Conservation (phyloP, 2,329 filamentous ascomycete genomes). For the Colletotrichum spinosum region DNA sequence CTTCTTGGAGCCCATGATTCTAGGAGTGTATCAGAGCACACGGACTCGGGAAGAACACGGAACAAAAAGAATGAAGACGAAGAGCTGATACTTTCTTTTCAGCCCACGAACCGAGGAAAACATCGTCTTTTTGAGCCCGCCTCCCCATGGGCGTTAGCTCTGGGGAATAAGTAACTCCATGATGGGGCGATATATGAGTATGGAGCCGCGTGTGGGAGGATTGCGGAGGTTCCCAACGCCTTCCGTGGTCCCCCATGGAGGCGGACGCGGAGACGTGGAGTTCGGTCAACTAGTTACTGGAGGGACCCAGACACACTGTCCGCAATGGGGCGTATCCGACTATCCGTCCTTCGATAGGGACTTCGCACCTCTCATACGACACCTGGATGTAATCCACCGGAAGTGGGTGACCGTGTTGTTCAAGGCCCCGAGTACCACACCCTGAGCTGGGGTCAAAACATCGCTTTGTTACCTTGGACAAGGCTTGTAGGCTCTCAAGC, state of each 20-base stretch:
- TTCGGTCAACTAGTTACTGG: constrained; percentile 2
- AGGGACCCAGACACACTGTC: constrained; percentile 10
- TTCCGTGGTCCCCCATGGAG: constrained; percentile 25
- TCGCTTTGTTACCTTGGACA: too few species aligned
- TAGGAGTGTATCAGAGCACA: background rate
- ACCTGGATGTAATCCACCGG: background rate
- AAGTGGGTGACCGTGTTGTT: background rate
- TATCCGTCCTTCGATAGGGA: background rate
- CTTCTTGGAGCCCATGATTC: constrained; percentile 29
- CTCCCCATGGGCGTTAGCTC: constrained; percentile 1
- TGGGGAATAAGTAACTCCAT: constrained; percentile 26
- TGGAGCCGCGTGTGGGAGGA: constrained; percentile 25
- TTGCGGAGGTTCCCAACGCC: constrained; percentile 32
- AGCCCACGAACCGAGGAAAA: background rate
- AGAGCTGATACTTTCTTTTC: background rate
- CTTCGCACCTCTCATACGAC: constrained; percentile 5
- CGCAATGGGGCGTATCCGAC: background rate
- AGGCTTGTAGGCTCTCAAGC: too few species aligned
- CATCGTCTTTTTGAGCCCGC: constrained; percentile 15
- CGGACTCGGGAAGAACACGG: background rate
- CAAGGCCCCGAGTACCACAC: background rate
- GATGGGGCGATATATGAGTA: constrained; percentile 6
- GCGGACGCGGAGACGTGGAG: constrained; percentile 25
- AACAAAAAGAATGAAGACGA: background rate
- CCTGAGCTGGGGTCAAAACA: background rate